Evolutionary conservation across 1,139 yeast genomes (phyloP), one percentile per base, ranked within the genome.

Genomic region (Zygosaccharomyces sapae): DNA sequence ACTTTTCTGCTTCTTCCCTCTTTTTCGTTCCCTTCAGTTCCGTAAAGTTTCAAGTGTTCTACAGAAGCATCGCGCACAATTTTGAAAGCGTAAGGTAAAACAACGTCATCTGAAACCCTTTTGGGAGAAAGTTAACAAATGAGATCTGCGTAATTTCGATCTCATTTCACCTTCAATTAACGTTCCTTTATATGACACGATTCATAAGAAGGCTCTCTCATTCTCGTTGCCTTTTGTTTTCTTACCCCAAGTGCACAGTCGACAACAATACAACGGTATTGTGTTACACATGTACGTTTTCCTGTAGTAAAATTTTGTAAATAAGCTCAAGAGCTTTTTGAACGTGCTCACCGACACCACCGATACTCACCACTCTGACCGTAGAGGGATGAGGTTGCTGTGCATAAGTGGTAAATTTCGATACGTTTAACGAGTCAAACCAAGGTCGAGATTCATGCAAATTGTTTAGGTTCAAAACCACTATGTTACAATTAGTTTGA

Each of bases 321-420:
- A 63, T 52, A 27, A 55, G 41, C 19, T 54, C 57, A 24, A 64
- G 38, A 6, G 66, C 66, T 12, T 49, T 52, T 13, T 53, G 41
- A 39, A 62, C 59, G 44, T 63, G 61, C 41, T 63, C 67, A 5
- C 63, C 65, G 9, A 64, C 61, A 4, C 70, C 70, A 33, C 70
- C 69, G n/a, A 66, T 55, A 35, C 67, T 63, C 0, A 65, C 48
- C 2, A 65, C 57, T 41, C 64, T 53, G 7, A 59, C 59, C 10
- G 67, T 59, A 33, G 61, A 59, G 18, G 63, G 63, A 37, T 65
- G 67, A 16, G 66, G 68, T 16, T 43, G 47, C 33, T 54, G 55
- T 1, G 41, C 37, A 20, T 53, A 33, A 7, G 39, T 30, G 1
- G 63, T 52, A 38, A 56, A 54, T 38, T 55, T 51, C 10, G 55